Evolutionary conservation across 2,329 filamentous ascomycete species (phyloP).

Genomic region (Monosporascus sp.): DNA sequence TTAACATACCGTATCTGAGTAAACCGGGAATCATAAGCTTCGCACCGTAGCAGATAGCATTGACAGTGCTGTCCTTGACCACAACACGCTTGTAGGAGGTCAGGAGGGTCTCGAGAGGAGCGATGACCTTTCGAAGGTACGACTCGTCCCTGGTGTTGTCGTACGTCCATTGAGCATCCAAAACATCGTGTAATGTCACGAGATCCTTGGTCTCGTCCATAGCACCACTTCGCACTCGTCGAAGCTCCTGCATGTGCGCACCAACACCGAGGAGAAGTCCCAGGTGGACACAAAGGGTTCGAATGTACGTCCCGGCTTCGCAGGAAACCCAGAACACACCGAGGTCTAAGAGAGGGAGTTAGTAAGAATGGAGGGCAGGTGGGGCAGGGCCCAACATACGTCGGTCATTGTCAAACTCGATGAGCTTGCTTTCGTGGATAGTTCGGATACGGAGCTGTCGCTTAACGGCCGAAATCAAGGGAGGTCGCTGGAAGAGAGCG

Average conservation of each 20-base stretch:
- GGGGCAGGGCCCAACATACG: slow-evolving; percentile 26
- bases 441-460: slow-evolving; percentile 96
- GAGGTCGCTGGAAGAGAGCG: slow-evolving; percentile 93
- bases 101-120: slow-evolving; percentile 86
- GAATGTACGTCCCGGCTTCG: slow-evolving; percentile 97
- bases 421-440: slow-evolving; percentile 93
- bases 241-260: slow-evolving; percentile 96
- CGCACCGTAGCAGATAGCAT: slow-evolving; percentile 96
- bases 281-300: slow-evolving; percentile 94
- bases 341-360: slow-evolving; percentile 45
- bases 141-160: slow-evolving; percentile 95
- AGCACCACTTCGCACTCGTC: slow-evolving; percentile 86
- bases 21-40: slow-evolving; percentile 99
- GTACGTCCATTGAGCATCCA: slow-evolving; percentile 93
- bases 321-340: slow-evolving; percentile 99
- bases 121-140: slow-evolving; percentile 85
- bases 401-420: slow-evolving; percentile 97
- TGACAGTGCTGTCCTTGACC: slow-evolving; percentile 94
- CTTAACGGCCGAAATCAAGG: slow-evolving; percentile 97
- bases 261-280: slow-evolving; percentile 73
- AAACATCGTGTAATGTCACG: slow-evolving; percentile 89
- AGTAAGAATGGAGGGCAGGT: neutral
- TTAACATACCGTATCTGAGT: slow-evolving; percentile 71
- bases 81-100: slow-evolving; percentile 94
- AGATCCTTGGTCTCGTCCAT: slow-evolving; percentile 88